Conservation (phyloP, 2,329 filamentous ascomycete species). For the Verticillium nubilum region DNA sequence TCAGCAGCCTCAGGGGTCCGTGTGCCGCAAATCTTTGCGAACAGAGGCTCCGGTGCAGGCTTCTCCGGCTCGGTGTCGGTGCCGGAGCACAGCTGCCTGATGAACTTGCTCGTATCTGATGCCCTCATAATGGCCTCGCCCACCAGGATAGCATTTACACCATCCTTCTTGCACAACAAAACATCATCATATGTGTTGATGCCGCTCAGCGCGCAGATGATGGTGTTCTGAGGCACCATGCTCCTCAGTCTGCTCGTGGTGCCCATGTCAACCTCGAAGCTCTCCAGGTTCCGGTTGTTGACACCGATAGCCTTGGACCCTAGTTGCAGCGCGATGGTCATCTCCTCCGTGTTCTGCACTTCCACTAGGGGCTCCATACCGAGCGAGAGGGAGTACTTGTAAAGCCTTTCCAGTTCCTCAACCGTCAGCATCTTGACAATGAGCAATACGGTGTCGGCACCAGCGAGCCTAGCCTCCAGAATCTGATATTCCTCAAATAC, state of each 20-base stretch:
- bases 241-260: conserved; percentile 86
- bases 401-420: conserved; percentile 68
- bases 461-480: conserved; percentile 84
- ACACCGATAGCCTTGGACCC: conserved; percentile 92
- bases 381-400: conserved; percentile 80
- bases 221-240: conserved; percentile 77
- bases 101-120: conserved; percentile 74
- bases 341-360: conserved; percentile 91
- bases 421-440: conserved; percentile 97
- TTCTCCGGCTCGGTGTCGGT: conserved; percentile 27
- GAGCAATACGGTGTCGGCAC: conserved; percentile 88
- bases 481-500: conserved; percentile 99
- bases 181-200: conserved; percentile 90
- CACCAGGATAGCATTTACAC: conserved; percentile 88
- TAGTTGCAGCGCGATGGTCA: conserved; percentile 78
- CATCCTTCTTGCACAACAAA: conserved; percentile 77
- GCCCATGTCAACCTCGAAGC: conserved; percentile 91
- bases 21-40: conserved; percentile 96
- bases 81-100: conserved; percentile 72
- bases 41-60: conserved; percentile 38
- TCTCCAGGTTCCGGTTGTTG: conserved; percentile 95
- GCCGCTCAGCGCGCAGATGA: conserved; percentile 90
- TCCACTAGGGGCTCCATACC: conserved; percentile 98
- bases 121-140: conserved; percentile 96
- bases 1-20: conserved; percentile 74